Evolutionary conservation across 2,329 filamentous ascomycete species (phyloP).

Genomic region (Trichophyton rubrum): DNA sequence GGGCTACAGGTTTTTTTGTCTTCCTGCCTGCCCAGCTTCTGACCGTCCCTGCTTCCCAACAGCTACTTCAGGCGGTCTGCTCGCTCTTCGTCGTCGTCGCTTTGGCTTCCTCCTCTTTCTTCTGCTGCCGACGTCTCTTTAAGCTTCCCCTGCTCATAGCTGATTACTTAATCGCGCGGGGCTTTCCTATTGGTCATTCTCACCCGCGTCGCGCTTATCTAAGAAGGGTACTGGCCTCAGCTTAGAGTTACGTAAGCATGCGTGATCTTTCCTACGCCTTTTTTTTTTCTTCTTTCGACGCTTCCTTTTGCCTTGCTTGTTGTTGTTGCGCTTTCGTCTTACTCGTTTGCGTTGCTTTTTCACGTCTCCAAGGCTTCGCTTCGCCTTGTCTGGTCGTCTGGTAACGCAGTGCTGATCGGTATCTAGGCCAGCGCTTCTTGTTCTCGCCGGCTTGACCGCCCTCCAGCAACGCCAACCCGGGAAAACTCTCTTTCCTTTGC

Average conservation of each 20-base stretch:
- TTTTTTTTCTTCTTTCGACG: background rate
- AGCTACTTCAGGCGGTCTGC: background rate
- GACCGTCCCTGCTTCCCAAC: background rate
- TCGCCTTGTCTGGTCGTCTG: background rate
- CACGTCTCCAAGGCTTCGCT: background rate
- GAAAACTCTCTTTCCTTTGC: background rate
- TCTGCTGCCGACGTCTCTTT: background rate
- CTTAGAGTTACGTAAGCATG: background rate
- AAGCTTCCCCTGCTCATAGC: background rate
- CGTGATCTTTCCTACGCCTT: background rate
- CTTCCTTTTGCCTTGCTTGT: background rate
- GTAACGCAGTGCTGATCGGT: constrained; percentile 4
- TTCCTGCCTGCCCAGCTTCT: background rate
- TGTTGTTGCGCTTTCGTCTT: background rate
- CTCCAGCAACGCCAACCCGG: background rate
- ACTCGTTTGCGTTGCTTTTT: background rate
- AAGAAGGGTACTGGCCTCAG: background rate
- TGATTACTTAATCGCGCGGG: background rate
- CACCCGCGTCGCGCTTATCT: background rate
- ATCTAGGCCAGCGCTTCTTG: background rate
- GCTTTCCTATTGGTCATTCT: background rate
- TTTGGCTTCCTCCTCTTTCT: background rate
- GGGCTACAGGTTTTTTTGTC: background rate
- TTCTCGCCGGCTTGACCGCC: background rate
- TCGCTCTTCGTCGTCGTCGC: background rate